These are phyloP conservation scores for Trichocladium uniseriatum DNA, from an alignment of 495 filamentous ascomycete species.

Conservation along the genomic window DNA sequence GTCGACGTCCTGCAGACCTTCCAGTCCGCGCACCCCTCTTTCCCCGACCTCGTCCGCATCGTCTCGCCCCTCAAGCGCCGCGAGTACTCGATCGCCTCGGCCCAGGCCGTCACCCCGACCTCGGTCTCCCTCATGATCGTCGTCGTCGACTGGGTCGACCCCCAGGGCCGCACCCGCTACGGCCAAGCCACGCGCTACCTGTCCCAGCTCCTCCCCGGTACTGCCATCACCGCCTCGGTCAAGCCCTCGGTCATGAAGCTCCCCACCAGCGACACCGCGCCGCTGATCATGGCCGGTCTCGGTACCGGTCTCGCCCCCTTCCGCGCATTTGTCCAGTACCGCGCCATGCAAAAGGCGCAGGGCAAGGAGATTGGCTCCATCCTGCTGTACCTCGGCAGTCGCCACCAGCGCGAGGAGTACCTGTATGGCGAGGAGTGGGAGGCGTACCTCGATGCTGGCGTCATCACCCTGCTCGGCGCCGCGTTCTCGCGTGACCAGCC, in stretches of 20 bases:
- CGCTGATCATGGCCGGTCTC: conserved; percentile 98
- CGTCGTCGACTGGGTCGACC: conserved; percentile 90
- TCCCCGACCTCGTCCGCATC: conserved; percentile 85
- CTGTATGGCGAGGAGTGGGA: conserved; percentile 99
- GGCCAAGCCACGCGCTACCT: conserved; percentile 90
- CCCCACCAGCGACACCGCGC: conserved; percentile 71
- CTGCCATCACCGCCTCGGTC: conserved; percentile 77
- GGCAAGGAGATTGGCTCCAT: conserved; percentile 91
- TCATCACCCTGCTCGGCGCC: conserved; percentile 86
- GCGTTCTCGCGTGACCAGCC: conserved; percentile 96
- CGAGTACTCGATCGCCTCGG: conserved; percentile 96
- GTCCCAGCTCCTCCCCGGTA: conserved; percentile 59
- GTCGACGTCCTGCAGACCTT: conserved; percentile 85
- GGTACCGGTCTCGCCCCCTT: conserved; percentile 95
- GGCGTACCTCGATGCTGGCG: conserved; percentile 88
- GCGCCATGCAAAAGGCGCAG: conserved; percentile 90
- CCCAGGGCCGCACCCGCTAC: conserved; percentile 77
- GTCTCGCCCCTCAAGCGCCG: conserved; percentile 87
- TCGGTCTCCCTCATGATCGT: conserved; percentile 93
- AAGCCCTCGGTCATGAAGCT: conserved; percentile 98
- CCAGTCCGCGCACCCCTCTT: conserved; percentile 75
- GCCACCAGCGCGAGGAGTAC: conserved; percentile 96
- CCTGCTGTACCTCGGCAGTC: conserved; percentile 91
- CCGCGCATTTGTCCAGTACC: conserved; percentile 96
- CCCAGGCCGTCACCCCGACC: conserved; percentile 81